Percentiles rank a stretch among this genome's conserved stretches.
phyloP scores from a whole-genome alignment of 2,329 filamentous ascomycete genomes.

The Periconia digitata region DNA sequence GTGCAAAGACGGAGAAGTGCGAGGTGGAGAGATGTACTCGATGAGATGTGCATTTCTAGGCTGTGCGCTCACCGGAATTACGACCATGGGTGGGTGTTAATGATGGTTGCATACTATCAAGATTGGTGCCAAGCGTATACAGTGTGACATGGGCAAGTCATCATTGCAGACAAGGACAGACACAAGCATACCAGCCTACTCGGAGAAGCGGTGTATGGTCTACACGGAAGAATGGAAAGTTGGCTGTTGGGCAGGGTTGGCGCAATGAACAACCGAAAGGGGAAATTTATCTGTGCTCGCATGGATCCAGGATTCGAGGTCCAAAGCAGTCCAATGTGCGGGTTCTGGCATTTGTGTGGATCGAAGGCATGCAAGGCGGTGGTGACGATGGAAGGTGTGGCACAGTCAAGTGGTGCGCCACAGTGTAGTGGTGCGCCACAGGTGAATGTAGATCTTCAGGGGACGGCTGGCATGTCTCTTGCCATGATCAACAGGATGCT shows the following conservation, averaged over 20 bases:
- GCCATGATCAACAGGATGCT: background rate
- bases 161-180: background rate
- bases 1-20: background rate
- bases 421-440: background rate
- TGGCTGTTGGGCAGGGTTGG: too few relatives aligned
- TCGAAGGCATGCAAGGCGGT: background rate
- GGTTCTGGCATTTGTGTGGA: background rate
- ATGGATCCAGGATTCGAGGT: background rate
- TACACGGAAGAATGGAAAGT: background rate
- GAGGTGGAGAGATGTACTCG: background rate
- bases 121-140: background rate
- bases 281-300: background rate
- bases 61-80: conserved; percentile 3
- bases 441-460: background rate
- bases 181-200: background rate
- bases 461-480: too few relatives aligned
- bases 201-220: background rate
- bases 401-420: background rate
- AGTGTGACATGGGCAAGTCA: background rate
- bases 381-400: background rate
- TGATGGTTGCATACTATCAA: background rate
- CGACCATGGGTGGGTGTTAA: background rate
- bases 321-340: background rate
- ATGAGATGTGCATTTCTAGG: background rate
- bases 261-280: background rate